These are phyloP conservation scores for Hydrangea macrophylla DNA, from an alignment of 148 eudicot genomes.

Conservation along the genomic window DNA sequence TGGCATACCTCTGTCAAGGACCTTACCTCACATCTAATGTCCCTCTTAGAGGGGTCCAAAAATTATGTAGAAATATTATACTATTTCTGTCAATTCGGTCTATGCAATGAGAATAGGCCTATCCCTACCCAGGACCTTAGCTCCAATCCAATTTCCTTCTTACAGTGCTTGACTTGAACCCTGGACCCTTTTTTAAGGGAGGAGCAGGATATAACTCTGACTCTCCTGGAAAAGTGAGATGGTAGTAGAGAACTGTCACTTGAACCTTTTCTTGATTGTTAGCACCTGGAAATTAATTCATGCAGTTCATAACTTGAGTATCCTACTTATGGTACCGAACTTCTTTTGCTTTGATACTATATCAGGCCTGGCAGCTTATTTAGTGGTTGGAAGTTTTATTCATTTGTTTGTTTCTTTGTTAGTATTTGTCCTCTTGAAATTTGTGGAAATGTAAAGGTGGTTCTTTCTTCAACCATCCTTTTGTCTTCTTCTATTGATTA, in stretches of 20 bases:
- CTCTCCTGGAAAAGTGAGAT: background rate
- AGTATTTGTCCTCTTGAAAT: background rate
- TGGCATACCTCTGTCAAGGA: too few species aligned
- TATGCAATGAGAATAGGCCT: background rate
- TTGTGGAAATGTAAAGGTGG: background rate
- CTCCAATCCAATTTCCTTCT: background rate
- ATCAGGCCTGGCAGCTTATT: background rate
- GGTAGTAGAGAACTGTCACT: background rate
- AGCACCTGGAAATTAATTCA: background rate
- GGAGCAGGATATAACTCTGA: too few species aligned
- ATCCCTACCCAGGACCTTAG: background rate
- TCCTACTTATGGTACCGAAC: background rate
- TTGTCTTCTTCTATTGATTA: slow-evolving; percentile 5
- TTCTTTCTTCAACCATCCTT: slow-evolving; percentile 4
- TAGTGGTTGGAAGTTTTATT: background rate
- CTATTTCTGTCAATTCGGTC: background rate
- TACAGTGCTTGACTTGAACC: too few species aligned
- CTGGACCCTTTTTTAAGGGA: too few species aligned
- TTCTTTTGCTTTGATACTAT: background rate
- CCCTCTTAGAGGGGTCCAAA: too few species aligned
- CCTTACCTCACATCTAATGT: too few species aligned
- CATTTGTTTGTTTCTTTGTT: background rate
- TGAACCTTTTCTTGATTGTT: background rate
- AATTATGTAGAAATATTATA: background rate
- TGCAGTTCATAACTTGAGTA: background rate